Evolutionary conservation across 2,329 filamentous ascomycete species (phyloP).

Genomic region (Diplodia mutila): DNA sequence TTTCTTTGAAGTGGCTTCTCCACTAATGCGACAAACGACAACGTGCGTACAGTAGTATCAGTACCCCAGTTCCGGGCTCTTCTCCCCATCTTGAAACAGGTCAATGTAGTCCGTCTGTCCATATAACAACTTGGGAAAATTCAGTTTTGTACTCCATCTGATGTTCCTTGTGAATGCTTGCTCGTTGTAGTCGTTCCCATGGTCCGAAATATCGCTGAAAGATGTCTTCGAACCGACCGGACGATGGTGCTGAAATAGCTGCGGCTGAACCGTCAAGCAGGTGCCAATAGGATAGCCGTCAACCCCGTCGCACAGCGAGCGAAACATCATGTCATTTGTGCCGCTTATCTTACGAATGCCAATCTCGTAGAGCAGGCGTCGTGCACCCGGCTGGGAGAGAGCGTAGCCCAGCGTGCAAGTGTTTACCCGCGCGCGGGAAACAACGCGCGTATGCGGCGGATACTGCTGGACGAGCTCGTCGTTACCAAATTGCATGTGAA

Average conservation of each 20-base stretch:
- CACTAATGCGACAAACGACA: too few relatives aligned
- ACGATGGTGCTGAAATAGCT: conserved; percentile 34
- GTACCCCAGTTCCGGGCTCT: background rate
- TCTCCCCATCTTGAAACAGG: conserved; percentile 19
- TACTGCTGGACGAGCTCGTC: conserved; percentile 12
- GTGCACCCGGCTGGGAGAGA: conserved; percentile 30
- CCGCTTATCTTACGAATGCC: conserved; percentile 30
- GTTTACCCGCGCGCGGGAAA: conserved; percentile 25
- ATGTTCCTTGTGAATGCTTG: conserved; percentile 32
- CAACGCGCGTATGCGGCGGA: conserved; percentile 29
- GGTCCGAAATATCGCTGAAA: conserved; percentile 33
- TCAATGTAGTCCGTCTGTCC: conserved; percentile 28
- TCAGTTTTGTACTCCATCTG: conserved; percentile 33
- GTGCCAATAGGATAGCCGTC: conserved; percentile 27
- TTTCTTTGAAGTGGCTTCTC: too few relatives aligned
- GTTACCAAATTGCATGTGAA: conserved; percentile 31
- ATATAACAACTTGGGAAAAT: conserved; percentile 32
- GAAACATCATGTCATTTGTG: conserved; percentile 42
- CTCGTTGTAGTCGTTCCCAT: conserved; percentile 30
- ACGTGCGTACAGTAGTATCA: background rate
- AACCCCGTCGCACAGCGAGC: conserved; percentile 36
- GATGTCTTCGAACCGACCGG: conserved; percentile 23
- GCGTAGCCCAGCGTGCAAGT: conserved; percentile 28
- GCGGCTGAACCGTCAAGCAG: conserved; percentile 36
- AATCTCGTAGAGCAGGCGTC: conserved; percentile 37